These are phyloP conservation scores for Neonectria sp. DNA, from an alignment of 2,329 filamentous ascomycete genomes.

Conservation along the genomic window DNA sequence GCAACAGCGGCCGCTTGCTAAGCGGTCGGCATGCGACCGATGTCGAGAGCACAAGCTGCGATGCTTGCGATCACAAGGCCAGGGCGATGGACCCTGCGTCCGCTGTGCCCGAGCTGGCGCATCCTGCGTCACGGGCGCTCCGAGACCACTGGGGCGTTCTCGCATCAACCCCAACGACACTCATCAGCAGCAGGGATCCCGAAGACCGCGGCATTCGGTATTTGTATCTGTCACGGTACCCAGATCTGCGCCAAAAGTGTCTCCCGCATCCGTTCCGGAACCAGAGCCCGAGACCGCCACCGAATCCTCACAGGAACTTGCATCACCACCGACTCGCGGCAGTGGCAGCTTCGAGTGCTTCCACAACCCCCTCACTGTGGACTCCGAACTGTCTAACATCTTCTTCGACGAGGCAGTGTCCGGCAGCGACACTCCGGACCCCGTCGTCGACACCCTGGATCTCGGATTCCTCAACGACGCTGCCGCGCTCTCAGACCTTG, in stretches of 20 bases:
- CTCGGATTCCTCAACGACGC: constrained; percentile 17
- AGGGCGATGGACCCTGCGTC: constrained; percentile 23
- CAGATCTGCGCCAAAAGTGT: neutral
- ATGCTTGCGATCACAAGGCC: constrained; percentile 21
- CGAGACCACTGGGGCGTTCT: constrained; percentile 27
- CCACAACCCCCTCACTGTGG: constrained; percentile 15
- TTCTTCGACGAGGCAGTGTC: constrained; percentile 15
- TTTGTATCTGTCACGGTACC: constrained; percentile 7
- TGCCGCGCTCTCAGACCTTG: constrained; percentile 5
- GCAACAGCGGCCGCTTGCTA: constrained; percentile 14
- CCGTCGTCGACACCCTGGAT: constrained; percentile 14
- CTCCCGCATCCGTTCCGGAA: constrained; percentile 4
- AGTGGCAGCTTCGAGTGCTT: constrained; percentile 13
- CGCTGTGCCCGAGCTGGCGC: constrained; percentile 25
- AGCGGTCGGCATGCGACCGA: constrained; percentile 30
- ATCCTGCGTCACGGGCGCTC: constrained; percentile 27
- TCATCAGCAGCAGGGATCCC: constrained; percentile 2
- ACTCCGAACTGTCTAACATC: constrained; percentile 11
- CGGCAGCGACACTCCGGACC: constrained; percentile 16
- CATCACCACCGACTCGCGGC: constrained; percentile 3
- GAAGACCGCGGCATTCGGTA: neutral
- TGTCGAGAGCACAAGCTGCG: constrained; percentile 30
- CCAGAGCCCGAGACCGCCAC: constrained; percentile 5
- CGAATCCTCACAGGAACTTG: constrained; percentile 4
- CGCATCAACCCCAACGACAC: constrained; percentile 9